Conservation (phyloP, 257 asterid species). For the Nicotiana benthamiana region DNA sequence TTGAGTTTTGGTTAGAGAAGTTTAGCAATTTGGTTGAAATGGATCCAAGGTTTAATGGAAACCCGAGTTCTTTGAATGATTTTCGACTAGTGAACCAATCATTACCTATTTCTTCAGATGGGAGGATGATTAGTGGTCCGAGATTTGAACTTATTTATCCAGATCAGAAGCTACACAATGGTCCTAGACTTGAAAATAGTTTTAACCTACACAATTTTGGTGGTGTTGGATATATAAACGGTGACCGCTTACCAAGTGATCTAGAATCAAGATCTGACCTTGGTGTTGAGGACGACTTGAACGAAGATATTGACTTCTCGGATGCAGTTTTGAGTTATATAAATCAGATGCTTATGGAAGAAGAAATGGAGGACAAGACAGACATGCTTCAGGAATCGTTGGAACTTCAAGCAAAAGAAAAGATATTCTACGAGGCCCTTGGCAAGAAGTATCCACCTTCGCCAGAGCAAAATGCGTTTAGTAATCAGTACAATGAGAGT, state of each 20-base stretch:
- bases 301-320: conserved; percentile 32
- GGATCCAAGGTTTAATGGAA: conserved; percentile 45
- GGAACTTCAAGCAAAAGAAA: conserved; percentile 43
- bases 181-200: conserved; percentile 6
- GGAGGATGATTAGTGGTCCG: conserved; percentile 17
- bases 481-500: conserved; percentile 8
- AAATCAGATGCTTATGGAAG: conserved; percentile 39
- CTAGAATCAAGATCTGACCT: conserved; percentile 1
- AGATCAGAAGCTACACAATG: conserved; percentile 21
- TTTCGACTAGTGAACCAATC: conserved; percentile 32
- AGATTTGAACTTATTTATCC: conserved; percentile 26
- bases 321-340: conserved; percentile 39
- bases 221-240: background rate
- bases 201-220: background rate
- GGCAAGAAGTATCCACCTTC: conserved; percentile 42
- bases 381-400: conserved; percentile 44
- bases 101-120: conserved; percentile 10
- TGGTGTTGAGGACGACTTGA: conserved; percentile 11
- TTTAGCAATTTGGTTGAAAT: conserved; percentile 18
- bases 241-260: conserved; percentile 1
- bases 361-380: conserved; percentile 44
- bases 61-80: conserved; percentile 33
- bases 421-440: conserved; percentile 39
- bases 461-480: background rate
- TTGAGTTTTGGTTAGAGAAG: background rate